Evolutionary conservation across 208 protist species (phyloP).

Genomic region (Trypanosoma boissoni): DNA sequence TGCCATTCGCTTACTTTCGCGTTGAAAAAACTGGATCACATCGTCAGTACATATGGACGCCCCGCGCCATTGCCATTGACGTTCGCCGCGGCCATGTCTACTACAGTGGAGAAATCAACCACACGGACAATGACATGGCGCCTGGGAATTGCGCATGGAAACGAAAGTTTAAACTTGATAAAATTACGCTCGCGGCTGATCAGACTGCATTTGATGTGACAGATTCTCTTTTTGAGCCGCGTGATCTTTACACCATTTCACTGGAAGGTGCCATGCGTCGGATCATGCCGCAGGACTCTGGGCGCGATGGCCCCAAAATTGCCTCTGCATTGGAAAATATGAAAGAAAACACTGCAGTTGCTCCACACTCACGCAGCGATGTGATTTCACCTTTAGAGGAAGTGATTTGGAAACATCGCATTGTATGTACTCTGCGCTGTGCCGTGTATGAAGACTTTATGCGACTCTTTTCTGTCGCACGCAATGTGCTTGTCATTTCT

Average conservation of each 20-base stretch:
- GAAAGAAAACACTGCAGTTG: slow-evolving; percentile 21
- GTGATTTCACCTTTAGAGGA: neutral
- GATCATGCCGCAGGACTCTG: slow-evolving; percentile 17
- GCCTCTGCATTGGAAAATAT: slow-evolving; percentile 39
- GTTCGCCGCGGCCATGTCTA: slow-evolving; percentile 46
- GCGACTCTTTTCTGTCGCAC: slow-evolving; percentile 24
- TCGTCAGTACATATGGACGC: slow-evolving; percentile 23
- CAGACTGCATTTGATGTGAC: slow-evolving; percentile 34
- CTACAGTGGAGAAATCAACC: slow-evolving; percentile 32
- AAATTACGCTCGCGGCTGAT: slow-evolving; percentile 34
- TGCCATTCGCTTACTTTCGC: neutral
- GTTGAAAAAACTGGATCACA: neutral
- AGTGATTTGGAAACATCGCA: neutral
- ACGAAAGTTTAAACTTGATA: slow-evolving; percentile 39
- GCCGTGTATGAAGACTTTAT: slow-evolving; percentile 42
- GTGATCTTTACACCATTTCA: slow-evolving; percentile 29
- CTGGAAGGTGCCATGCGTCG: neutral
- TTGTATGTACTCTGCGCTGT: slow-evolving; percentile 25
- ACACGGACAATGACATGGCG: slow-evolving; percentile 20
- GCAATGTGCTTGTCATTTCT: slow-evolving; percentile 39
- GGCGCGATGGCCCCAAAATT: slow-evolving; percentile 38
- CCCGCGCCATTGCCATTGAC: slow-evolving; percentile 50
- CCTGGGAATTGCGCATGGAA: slow-evolving; percentile 28
- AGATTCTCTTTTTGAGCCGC: slow-evolving; percentile 37
- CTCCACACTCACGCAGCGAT: neutral